Conservation (phyloP, 305 asterid species). For the Andrographis paniculata region DNA sequence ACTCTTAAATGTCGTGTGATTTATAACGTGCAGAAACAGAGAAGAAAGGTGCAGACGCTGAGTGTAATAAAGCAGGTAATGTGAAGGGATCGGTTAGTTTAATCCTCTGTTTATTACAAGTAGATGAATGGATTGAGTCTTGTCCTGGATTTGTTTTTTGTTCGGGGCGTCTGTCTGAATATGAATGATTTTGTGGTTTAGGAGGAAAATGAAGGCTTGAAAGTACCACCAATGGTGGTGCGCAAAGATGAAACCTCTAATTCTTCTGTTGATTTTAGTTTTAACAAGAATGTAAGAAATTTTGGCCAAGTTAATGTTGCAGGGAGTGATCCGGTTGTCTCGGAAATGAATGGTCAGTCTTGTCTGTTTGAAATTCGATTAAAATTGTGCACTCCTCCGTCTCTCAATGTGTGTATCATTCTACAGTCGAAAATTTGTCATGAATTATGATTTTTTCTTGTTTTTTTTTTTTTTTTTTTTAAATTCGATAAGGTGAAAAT, state of each 20-base stretch:
- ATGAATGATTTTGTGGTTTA: slow-evolving; percentile 25
- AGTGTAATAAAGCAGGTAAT: slow-evolving; percentile 63
- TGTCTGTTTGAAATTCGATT: slow-evolving; percentile 10
- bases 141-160: slow-evolving; percentile 10
- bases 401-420: too few species aligned
- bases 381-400: too few species aligned
- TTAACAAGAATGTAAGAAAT: slow-evolving; percentile 26
- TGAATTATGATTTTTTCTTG: too few species aligned
- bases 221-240: slow-evolving; percentile 56
- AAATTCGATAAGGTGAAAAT: too few species aligned
- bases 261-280: slow-evolving; percentile 31
- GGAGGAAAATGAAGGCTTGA: slow-evolving; percentile 50
- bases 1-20: too few species aligned
- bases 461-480: too few species aligned
- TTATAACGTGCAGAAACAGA: slow-evolving; percentile 54
- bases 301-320: slow-evolving; percentile 28
- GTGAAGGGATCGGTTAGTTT: neutral
- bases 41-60: slow-evolving; percentile 51
- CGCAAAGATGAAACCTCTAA: slow-evolving; percentile 49
- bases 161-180: slow-evolving; percentile 15
- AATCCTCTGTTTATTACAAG: neutral
- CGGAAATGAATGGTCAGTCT: slow-evolving; percentile 36
- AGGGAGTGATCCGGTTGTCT: slow-evolving; percentile 16
- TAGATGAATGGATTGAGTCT: neutral
- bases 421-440: too few species aligned